Base-by-base conservation (phyloP, 129 eudicot species). In the Tanacetum coccineum region DNA sequence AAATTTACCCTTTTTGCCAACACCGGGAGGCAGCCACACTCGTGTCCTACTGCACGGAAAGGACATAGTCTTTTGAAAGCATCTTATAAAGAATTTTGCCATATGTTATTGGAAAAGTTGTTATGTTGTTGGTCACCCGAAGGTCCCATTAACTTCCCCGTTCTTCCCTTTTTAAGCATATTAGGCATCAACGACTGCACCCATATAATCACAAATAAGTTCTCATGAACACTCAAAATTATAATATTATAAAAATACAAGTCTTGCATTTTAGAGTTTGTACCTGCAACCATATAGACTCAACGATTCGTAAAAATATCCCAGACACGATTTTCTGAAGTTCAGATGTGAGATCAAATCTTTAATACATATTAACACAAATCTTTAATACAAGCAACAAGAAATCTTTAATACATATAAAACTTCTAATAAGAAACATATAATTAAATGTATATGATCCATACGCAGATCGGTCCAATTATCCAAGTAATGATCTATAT, bases 241-340 rank as follows among this genome's bases (percentile, higher is more conserved):
- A n/a, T 18, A 17, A 51, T 39, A 39, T 18, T 19, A 26, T 21
- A 54, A 18, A 18, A 28, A 40, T n/a, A n/a, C 64, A 57, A 45
- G 17, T 55, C 26, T 19, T 40, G 51, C 9, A 53, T 65, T 30
- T 10, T 48, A n/a, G 25, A 44, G 15, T 46, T 46, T 63, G 66
- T 71, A 90, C 97, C 97, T 90, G 97, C 81, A 84, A 79, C 95
- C 95, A 87, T 64, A 87, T 88, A 57, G 95, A 83, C 69, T 91
- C 93, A 39, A 83, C 86, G 46, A 87, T 79, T 74, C 88, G 81
- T 19, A 90, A 81, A 67, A 91, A 91, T 49, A 91, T 91, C 90
- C 84, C 85, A n/a, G 97, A 81, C 69, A 87, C 97, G 26, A 91
- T 72, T 91, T 77, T 87, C 81, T 78, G 87, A 72, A 91, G 84